Conservation (phyloP, 2,329 filamentous ascomycete species). For the Diaporthe citri region DNA sequence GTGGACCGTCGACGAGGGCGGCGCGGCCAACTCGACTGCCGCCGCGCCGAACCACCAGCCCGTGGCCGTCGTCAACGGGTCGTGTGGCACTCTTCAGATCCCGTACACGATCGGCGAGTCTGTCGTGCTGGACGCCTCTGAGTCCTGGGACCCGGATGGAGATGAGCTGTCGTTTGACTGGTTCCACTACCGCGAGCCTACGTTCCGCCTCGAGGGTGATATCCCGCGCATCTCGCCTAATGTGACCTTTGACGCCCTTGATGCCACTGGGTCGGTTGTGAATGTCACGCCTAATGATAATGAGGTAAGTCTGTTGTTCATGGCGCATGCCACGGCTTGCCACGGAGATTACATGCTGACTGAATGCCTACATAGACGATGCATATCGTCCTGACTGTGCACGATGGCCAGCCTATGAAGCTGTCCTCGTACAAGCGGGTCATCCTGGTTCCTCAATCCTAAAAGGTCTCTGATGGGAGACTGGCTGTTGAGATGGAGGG, state of each 20-base stretch:
- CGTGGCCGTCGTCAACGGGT: slow-evolving; percentile 43
- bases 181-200: slow-evolving; percentile 41
- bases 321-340: neutral
- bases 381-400: slow-evolving; percentile 25
- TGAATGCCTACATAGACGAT: neutral
- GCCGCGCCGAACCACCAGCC: slow-evolving; percentile 38
- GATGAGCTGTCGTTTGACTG: slow-evolving; percentile 41
- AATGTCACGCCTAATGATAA: slow-evolving; percentile 27
- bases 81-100: slow-evolving; percentile 35
- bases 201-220: slow-evolving; percentile 28
- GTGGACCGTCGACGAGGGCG: slow-evolving; percentile 34
- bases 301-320: neutral
- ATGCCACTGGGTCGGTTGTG: slow-evolving; percentile 8
- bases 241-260: slow-evolving; percentile 14
- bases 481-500: neutral
- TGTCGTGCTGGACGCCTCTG: slow-evolving; percentile 38
- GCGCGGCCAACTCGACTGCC: neutral
- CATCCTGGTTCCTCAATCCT: neutral
- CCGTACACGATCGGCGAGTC: slow-evolving; percentile 35
- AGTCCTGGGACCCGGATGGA: slow-evolving; percentile 42
- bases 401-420: slow-evolving; percentile 19
- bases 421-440: slow-evolving; percentile 23
- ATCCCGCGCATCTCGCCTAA: slow-evolving; percentile 26
- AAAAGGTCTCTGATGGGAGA: neutral
- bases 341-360: neutral